Percentiles rank a stretch among this genome's conserved stretches.
Evolutionary conservation across 2,329 filamentous ascomycete genomes (phyloP).

Genomic region (Penicillium sp.): DNA sequence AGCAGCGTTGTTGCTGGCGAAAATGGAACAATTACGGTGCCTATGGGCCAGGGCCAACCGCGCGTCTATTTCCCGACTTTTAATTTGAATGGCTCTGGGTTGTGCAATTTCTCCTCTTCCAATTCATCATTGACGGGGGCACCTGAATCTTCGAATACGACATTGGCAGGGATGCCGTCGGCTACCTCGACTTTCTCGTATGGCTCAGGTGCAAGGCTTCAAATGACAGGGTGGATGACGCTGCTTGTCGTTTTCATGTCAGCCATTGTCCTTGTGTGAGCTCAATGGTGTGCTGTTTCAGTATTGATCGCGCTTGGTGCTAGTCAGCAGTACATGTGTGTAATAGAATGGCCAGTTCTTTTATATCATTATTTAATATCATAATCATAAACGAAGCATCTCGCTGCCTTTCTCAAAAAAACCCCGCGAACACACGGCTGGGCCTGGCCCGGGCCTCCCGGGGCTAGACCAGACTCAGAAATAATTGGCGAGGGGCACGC

Average conservation of each 20-base stretch:
- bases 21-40: conserved; percentile 18
- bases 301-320: not conserved
- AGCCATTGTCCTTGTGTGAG: not conserved
- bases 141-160: not conserved
- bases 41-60: conserved; percentile 21
- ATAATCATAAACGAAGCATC: not conserved
- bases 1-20: conserved; percentile 16
- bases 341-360: too few species aligned
- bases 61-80: conserved; percentile 21
- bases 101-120: conserved; percentile 16
- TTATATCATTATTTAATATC: too few species aligned
- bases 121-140: not conserved
- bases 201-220: not conserved
- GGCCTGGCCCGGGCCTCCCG: too few species aligned
- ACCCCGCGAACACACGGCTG: not conserved
- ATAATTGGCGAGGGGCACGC: not conserved
- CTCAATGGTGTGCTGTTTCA: not conserved
- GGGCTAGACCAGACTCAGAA: not conserved
- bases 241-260: not conserved
- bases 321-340: not conserved
- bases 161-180: not conserved
- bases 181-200: not conserved
- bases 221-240: not conserved
- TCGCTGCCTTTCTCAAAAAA: not conserved
- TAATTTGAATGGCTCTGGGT: conserved; percentile 19